These are phyloP conservation scores for Mycena galericulata DNA, from an alignment of 768 basidiomycete species.

Conservation along the genomic window DNA sequence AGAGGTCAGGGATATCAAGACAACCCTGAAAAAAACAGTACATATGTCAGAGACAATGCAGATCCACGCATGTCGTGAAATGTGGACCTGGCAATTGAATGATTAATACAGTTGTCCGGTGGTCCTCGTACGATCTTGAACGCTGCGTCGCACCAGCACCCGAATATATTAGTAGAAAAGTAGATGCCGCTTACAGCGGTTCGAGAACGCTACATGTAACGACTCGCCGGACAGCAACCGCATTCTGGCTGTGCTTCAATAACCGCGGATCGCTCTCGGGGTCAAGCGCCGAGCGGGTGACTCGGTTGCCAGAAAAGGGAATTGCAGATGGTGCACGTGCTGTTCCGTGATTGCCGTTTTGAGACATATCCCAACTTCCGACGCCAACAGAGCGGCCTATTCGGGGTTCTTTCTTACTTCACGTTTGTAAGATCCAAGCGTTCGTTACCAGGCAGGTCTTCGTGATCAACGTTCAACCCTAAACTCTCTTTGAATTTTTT, in stretches of 20 bases:
- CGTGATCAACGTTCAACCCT: slow-evolving; percentile 24
- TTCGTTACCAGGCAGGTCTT: slow-evolving; percentile 4
- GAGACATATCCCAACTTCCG: not conserved
- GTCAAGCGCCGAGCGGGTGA: not conserved
- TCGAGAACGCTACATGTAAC: too few relatives aligned
- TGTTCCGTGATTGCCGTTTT: slow-evolving; percentile 12
- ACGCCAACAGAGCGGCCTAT: slow-evolving; percentile 10
- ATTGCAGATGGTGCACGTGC: not conserved
- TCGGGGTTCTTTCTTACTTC: slow-evolving; percentile 24
- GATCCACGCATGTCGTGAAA: slow-evolving; percentile 16
- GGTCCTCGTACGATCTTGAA: too few relatives aligned
- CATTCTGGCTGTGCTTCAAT: not conserved
- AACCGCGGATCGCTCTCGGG: not conserved
- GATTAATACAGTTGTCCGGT: too few relatives aligned
- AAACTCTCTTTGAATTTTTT: slow-evolving; percentile 12
- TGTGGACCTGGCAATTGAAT: not conserved
- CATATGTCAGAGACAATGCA: not conserved
- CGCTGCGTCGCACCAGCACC: too few relatives aligned
- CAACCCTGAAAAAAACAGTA: slow-evolving; percentile 26
- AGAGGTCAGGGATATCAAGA: slow-evolving; percentile 20
- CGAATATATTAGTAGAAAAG: too few relatives aligned
- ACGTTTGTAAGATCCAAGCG: not conserved
- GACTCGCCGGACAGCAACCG: not conserved
- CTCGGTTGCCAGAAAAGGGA: not conserved
- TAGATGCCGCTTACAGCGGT: too few relatives aligned